Conservation (phyloP, 257 asterid species). For the Lantana camara region DNA sequence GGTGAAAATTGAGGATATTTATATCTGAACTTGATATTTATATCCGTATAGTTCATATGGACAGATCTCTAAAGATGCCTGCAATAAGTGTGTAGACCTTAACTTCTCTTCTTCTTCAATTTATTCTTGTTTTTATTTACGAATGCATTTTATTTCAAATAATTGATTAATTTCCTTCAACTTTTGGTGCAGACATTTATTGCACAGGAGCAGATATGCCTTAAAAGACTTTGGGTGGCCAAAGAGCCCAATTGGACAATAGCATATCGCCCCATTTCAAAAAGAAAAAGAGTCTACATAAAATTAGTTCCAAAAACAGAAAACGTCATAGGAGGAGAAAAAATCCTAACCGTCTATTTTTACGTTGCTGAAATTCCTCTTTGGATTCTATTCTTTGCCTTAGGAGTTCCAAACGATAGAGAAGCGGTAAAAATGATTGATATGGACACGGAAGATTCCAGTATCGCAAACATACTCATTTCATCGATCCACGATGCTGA, state of each 20-base stretch:
- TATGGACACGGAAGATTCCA: constrained; percentile 48
- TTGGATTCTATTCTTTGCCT: constrained; percentile 84
- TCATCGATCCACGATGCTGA: constrained; percentile 84
- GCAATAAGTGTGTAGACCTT: too few relatives aligned
- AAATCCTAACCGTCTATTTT: constrained; percentile 65
- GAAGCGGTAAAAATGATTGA: constrained; percentile 71
- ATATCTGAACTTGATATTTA: too few relatives aligned
- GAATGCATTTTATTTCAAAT: not conserved
- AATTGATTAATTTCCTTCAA: constrained; percentile 23
- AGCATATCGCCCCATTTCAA: constrained; percentile 58
- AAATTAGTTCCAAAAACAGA: constrained; percentile 67
- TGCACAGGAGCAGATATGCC: constrained; percentile 92
- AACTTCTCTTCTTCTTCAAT: too few relatives aligned
- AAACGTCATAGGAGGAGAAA: constrained; percentile 54
- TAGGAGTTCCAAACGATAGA: constrained; percentile 71
- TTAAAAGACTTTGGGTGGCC: constrained; percentile 76
- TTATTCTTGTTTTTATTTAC: too few relatives aligned
- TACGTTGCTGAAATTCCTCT: constrained; percentile 67
- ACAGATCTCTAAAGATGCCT: too few relatives aligned
- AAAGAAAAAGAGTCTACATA: constrained; percentile 58
- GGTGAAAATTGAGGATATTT: too few relatives aligned
- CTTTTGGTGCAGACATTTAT: constrained; percentile 72
- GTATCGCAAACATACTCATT: constrained; percentile 52
- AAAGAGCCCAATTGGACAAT: constrained; percentile 64
- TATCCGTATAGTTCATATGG: too few relatives aligned